Percentiles rank a stretch among this genome's conserved stretches.
phyloP scores from a whole-genome alignment of 352 stramenopile species.

The Phytophthora melonis region DNA sequence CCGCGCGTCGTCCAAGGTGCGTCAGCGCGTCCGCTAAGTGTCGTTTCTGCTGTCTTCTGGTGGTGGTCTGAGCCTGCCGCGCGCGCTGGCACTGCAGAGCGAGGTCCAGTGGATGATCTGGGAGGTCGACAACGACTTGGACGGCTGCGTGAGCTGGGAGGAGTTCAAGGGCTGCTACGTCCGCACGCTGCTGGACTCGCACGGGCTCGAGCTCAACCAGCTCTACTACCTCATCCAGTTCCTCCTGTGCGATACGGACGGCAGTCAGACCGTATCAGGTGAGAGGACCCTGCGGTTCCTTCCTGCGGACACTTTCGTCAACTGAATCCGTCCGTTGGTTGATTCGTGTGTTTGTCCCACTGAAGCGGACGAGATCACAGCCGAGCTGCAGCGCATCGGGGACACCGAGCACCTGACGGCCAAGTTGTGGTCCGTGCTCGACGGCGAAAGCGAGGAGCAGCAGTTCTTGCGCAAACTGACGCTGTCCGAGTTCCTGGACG shows the following conservation, averaged over 20 bases:
- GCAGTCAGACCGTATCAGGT: conserved; percentile 90
- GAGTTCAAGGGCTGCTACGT: conserved; percentile 95
- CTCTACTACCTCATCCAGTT: conserved; percentile 97
- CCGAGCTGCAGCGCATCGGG: conserved; percentile 57
- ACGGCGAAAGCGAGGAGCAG: conserved; percentile 52
- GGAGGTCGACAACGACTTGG: conserved; percentile 96
- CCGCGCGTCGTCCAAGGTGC: conserved; percentile 45
- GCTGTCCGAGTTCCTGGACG: conserved; percentile 50
- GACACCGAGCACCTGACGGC: conserved; percentile 50
- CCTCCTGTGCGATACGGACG: conserved; percentile 93
- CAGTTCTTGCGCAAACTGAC: conserved; percentile 24
- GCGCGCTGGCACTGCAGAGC: conserved; percentile 42
- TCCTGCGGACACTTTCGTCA: not conserved
- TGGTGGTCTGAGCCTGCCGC: too few species aligned
- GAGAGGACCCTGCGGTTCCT: not conserved
- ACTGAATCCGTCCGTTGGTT: not conserved
- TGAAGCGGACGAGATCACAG: conserved; percentile 58
- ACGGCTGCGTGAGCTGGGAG: conserved; percentile 92
- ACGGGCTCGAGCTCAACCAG: conserved; percentile 92
- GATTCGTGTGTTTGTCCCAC: not conserved
- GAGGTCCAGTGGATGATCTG: conserved; percentile 97
- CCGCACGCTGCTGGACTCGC: conserved; percentile 91
- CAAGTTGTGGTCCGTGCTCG: conserved; percentile 51
- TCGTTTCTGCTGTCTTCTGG: too few species aligned
- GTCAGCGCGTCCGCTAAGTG: not conserved